Evolutionary conservation across 129 eudicot genomes (phyloP), one percentile per base, ranked within the genome.

Genomic region (Solidago caesia): DNA sequence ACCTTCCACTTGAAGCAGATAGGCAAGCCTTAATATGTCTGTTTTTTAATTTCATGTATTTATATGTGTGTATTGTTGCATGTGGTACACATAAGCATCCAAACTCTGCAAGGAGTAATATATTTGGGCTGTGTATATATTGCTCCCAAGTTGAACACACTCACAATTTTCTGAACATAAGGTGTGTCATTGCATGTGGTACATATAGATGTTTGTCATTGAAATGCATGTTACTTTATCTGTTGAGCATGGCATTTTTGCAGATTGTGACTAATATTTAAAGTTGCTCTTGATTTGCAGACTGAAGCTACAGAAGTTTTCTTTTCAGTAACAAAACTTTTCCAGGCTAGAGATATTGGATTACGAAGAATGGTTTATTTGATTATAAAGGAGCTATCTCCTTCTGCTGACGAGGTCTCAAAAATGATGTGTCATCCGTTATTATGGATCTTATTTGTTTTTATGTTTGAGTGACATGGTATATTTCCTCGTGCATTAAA

Each of bases 271-370:
- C 26, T 14, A 53, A 53, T 12, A 6, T 73, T 64, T 73, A n/a
- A 27, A 68, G 33, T 44, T 81, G 26, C 79, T 77, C 29, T 74
- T 75, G 41, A 67, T 75, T 44, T 76, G 41, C 71, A 92, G 97
- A 80, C 76, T 79, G 97, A 92, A 89, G 97, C 97, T 26, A 92
- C 97, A n/a, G 93, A 85, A 83, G 97, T 89, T 41, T 89, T 92
- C 85, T 92, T 89, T 74, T 63, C 96, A 53, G 93, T 87, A 43
- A 89, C 96, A 57, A 92, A 92, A 70, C 91, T 92, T 71, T 92
- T 89, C 75, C 96, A 92, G 79, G 82, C 96, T 41, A 87, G 64
- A 77, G 96, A 92, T 80, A 56, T 82, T 74, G 93, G 96, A 14
- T 84, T 92, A 80, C 80, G 97, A 82, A 89, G 96, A 78, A 92